Percentiles rank a stretch among this genome's conserved stretches.
phyloP scores from a whole-genome alignment of 2,329 filamentous ascomycete species.

The Lasiodiplodia sp. region DNA sequence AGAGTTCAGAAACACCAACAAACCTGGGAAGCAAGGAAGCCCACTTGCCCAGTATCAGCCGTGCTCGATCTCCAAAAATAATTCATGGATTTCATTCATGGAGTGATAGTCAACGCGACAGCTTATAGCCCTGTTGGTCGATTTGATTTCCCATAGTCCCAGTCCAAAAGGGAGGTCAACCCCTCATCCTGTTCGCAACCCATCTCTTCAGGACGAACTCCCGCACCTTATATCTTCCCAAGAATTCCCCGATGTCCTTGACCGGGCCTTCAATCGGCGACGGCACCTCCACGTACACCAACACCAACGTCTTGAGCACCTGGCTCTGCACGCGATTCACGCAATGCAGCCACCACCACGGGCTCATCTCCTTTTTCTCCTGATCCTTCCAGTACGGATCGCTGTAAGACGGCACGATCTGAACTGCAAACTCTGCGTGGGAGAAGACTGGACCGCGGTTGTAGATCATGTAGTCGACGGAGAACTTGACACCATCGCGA shows the following conservation, averaged over 20 bases:
- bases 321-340: conserved; percentile 89
- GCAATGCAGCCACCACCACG: conserved; percentile 87
- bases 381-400: conserved; percentile 73
- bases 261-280: conserved; percentile 61
- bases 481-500: conserved; percentile 91
- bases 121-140: background rate
- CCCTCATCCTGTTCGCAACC: conserved; percentile 74
- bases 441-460: conserved; percentile 91
- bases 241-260: conserved; percentile 61
- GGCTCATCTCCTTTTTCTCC: conserved; percentile 58
- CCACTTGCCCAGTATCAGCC: background rate
- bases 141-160: background rate
- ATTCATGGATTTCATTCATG: background rate
- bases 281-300: conserved; percentile 92
- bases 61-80: background rate
- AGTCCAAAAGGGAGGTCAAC: background rate
- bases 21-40: background rate
- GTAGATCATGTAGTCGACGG: conserved; percentile 93
- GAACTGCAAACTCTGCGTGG: conserved; percentile 90
- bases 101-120: background rate
- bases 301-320: conserved; percentile 86
- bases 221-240: conserved; percentile 76
- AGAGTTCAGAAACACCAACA: background rate
- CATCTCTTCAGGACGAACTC: conserved; percentile 85
- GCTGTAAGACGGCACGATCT: conserved; percentile 83